Evolutionary conservation across 1,139 yeast genomes (phyloP), one percentile per base, ranked within the genome.

Genomic region (Taphrina pruni): DNA sequence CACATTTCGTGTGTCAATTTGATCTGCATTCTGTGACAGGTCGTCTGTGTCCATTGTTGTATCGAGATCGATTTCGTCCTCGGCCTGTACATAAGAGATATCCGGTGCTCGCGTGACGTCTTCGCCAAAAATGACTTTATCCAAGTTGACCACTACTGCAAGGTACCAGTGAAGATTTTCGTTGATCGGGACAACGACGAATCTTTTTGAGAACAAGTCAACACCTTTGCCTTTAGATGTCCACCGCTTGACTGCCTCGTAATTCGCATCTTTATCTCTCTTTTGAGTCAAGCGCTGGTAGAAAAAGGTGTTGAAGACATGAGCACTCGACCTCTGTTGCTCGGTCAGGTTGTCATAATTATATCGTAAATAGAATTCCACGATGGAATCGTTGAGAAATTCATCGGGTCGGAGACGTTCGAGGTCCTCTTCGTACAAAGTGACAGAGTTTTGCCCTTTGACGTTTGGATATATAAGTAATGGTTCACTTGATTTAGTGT

Each of bases 161-260:
- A 93, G 87, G 76, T 88, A 90, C 99, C 99, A 95, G 79, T 95
- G 99, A 45, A 71, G 61, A 32, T 61, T 82, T 73, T 88, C 90
- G 77, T 91, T 91, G 12, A 95, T 87, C 0, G 99, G 99, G 20
- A 95, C 82, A 6, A 93, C 83, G 1, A 92, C 81, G 74, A 83
- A 86, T 61, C 86, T 84, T 75, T 83, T 87, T 26, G 81, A 80
- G 78, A 87, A 85, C 6, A 93, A 76, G 66, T 88, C 88, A 36
- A 90, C 79, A n/a, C 62, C 62, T 20, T 64, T 64, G 38, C 61
- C 67, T 73, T 88, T 89, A 64, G 84, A 81, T 3, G 95, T 85
- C 99, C 99, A 95, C 69, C 88, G 83, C 72, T 85, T 85, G 39
- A 93, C 88, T 73, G 88, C 89, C 0, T 80, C 81, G 76, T 88